Base-by-base conservation (phyloP, 2,329 filamentous ascomycete genomes). In the Colletotrichum lini region DNA sequence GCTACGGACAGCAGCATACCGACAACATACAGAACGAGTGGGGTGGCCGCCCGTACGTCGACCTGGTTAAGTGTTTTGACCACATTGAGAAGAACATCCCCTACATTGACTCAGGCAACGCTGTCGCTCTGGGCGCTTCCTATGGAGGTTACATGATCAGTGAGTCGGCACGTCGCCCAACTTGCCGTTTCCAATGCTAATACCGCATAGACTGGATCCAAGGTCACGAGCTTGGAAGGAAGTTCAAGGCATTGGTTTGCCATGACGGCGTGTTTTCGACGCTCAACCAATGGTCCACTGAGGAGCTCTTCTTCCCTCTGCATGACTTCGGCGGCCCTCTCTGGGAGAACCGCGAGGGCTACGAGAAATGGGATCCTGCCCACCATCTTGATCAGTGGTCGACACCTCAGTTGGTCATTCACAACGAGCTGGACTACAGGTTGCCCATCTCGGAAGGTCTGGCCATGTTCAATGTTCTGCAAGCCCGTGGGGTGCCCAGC, bases 381-480 rank as follows among this genome's bases (percentile, higher is more conserved):
- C 83, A 85, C 62, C 84, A 88, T 63, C 87, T 89, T 71, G 82
- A 86, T 45, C 87, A 96, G 75, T 98, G 95, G 95, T 84, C 88
- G 1, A 98, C 95, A 0, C 96, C 96, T 0, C 92, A 96, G 81
- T 85, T 99, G 73, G 81, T 90, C 72, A 95, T 98, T 65, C 96
- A 98, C 81, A 96, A 91, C 77, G 94, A 96, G 77, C 87, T 96
- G 42, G 96, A 98, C 80, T 98, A 98, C 79, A 89, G 96, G 21
- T 84, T 98, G 35, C 93, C 95, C 0, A 91, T 98, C 65, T 90
- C 92, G 0, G 96, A 98, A 80, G 95, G 95, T 0, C 81, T 98
- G 64, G 89, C 93, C 2, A 93, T 94, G 63, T 98, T 97, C 83
- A 97, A 97, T 74, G 91, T 95, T 9, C 84, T 98, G 40, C 95